A percentile compares a stretch with the other conserved stretches of the same genome.
Evolutionary conservation across 495 filamentous ascomycete genomes (phyloP).

Genomic region (Aspergillus bridgeri): DNA sequence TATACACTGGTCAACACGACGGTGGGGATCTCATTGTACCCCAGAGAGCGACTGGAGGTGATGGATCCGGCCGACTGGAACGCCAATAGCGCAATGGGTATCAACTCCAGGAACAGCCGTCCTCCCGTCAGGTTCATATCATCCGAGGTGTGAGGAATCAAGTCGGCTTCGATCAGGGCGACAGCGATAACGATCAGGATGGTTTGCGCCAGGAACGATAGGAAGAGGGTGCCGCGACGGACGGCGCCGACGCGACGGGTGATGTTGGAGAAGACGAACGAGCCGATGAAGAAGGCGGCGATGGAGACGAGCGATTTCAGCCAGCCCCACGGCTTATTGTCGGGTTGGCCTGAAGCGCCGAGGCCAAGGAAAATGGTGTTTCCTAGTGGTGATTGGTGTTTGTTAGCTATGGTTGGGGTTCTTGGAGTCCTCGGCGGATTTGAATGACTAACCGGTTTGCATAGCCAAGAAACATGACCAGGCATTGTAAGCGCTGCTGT

Average conservation of each 20-base stretch:
- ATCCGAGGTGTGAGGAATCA: constrained; percentile 40
- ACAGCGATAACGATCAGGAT: constrained; percentile 55
- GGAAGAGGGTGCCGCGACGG: constrained; percentile 50
- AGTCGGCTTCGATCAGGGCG: constrained; percentile 49
- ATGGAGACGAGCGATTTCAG: constrained; percentile 63
- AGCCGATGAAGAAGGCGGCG: constrained; percentile 52
- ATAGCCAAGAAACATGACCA: constrained; percentile 61
- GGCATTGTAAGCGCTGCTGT: constrained; percentile 59
- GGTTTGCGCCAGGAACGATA: constrained; percentile 57
- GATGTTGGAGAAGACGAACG: constrained; percentile 42
- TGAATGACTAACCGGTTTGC: constrained; percentile 51
- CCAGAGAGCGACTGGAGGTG: constrained; percentile 58
- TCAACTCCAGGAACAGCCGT: constrained; percentile 44
- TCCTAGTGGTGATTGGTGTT: constrained; percentile 29
- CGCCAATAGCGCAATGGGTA: constrained; percentile 61
- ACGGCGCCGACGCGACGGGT: constrained; percentile 34
- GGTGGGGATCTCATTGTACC: constrained; percentile 66
- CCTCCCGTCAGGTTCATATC: constrained; percentile 26
- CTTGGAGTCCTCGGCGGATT: not conserved
- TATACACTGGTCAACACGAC: constrained; percentile 71
- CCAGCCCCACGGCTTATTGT: constrained; percentile 55
- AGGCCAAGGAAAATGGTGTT: constrained; percentile 68
- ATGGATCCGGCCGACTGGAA: constrained; percentile 73
- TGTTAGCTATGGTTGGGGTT: constrained; percentile 1
- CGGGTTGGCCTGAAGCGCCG: constrained; percentile 50